These are phyloP conservation scores for Neurospora terricola DNA, from an alignment of 495 filamentous ascomycete genomes.

Conservation along the genomic window DNA sequence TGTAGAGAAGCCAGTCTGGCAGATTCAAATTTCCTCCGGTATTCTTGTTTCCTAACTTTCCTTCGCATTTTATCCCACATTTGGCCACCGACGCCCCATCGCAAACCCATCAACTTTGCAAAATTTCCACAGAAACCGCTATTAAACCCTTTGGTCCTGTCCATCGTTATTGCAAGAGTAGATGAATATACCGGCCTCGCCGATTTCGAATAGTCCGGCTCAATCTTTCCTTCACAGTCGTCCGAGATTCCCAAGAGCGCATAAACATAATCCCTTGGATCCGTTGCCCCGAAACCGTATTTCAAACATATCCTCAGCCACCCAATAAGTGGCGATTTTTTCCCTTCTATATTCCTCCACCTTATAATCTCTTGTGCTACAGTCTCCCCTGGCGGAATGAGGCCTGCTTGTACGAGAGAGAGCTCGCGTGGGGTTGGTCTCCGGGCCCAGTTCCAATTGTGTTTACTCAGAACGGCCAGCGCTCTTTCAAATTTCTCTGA, in stretches of 20 bases:
- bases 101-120: neutral
- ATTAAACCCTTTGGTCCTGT: neutral
- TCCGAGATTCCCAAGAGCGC: neutral
- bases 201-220: neutral
- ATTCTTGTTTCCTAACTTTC: too few species aligned
- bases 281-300: neutral
- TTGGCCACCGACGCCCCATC: too few species aligned
- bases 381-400: too few species aligned
- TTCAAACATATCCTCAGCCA: neutral
- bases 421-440: too few species aligned
- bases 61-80: too few species aligned
- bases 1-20: too few species aligned
- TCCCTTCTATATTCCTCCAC: neutral
- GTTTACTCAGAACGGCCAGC: neutral
- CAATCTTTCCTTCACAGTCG: neutral
- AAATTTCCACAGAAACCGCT: neutral
- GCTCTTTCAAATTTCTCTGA: neutral
- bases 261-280: neutral
- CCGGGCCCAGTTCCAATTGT: neutral
- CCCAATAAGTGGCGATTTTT: neutral
- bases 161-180: neutral
- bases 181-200: neutral
- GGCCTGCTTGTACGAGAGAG: too few species aligned
- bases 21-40: too few species aligned
- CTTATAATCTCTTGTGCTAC: neutral